These are phyloP conservation scores for Phytophthora uliginosa DNA, from an alignment of 352 stramenopile species.

Conservation along the genomic window DNA sequence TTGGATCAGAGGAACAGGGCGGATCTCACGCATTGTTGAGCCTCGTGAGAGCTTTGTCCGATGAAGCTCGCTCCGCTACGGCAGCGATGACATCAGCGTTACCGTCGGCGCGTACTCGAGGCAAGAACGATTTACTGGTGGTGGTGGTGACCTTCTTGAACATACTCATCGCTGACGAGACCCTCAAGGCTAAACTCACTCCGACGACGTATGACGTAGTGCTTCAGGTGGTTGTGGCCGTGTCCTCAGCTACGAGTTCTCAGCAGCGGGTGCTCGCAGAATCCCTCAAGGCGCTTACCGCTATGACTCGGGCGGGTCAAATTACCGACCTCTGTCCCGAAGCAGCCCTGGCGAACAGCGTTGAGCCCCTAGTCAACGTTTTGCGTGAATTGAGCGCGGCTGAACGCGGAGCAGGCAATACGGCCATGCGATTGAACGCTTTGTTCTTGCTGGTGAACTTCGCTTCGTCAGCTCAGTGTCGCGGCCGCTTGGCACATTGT, in stretches of 20 bases:
- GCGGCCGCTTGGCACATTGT: conserved; percentile 49
- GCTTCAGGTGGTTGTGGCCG: conserved; percentile 55
- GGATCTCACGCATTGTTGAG: conserved; percentile 51
- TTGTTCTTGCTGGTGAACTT: conserved; percentile 83
- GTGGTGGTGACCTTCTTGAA: conserved; percentile 63
- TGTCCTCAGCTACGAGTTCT: conserved; percentile 13
- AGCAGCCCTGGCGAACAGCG: conserved; percentile 43
- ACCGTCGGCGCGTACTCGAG: conserved; percentile 21
- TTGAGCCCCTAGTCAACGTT: conserved; percentile 64
- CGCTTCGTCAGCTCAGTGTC: conserved; percentile 52
- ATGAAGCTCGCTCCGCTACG: conserved; percentile 40
- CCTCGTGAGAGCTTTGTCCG: conserved; percentile 62
- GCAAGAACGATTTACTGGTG: conserved; percentile 37
- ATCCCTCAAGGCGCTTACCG: conserved; percentile 57
- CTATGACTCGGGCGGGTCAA: conserved; percentile 54
- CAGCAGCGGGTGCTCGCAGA: conserved; percentile 52
- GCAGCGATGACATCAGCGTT: conserved; percentile 11
- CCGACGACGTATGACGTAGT: conserved; percentile 74
- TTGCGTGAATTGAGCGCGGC: conserved; percentile 25
- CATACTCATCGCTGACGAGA: conserved; percentile 56
- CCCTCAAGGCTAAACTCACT: conserved; percentile 60
- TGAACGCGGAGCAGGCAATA: conserved; percentile 19
- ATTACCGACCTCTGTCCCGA: conserved; percentile 42
- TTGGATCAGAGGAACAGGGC: conserved; percentile 35
- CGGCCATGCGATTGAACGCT: conserved; percentile 56